Conservation (phyloP, 1,284 basidiomycete genomes). For the Coniferiporia weirii region DNA sequence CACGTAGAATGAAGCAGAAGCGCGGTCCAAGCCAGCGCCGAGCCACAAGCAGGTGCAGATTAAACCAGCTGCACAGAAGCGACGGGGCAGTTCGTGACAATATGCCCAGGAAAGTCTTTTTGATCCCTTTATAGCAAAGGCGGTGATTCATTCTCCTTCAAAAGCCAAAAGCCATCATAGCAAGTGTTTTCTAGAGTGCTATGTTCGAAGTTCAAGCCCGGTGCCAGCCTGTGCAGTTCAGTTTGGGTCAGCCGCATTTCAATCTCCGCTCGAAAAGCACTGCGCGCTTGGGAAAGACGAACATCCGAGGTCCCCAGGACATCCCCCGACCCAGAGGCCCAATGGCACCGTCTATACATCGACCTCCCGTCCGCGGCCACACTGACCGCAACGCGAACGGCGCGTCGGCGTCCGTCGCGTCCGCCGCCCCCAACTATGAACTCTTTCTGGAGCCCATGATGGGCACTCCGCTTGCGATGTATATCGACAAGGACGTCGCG, state of each 20-base stretch:
- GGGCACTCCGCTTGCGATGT: conserved; percentile 66
- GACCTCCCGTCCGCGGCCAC: neutral
- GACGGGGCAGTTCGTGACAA: no score
- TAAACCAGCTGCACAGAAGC: no score
- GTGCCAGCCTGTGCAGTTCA: no score
- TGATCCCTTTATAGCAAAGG: no score
- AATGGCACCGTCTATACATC: neutral
- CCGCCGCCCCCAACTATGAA: conserved; percentile 24
- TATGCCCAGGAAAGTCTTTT: no score
- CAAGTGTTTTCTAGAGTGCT: no score
- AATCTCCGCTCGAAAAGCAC: conserved; percentile 1
- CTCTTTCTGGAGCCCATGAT: conserved; percentile 77
- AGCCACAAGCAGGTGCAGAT: no score
- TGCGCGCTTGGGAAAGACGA: neutral
- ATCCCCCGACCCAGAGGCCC: neutral
- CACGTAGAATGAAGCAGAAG: no score
- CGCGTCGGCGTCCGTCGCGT: conserved; percentile 1
- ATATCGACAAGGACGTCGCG: conserved; percentile 72
- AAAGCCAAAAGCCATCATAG: no score
- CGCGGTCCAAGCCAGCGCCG: no score
- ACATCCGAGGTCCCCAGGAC: conserved; percentile 27
- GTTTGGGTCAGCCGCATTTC: neutral
- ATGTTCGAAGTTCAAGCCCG: no score
- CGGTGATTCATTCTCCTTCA: no score
- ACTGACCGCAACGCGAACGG: neutral